Evolutionary conservation across 2,329 filamentous ascomycete species (phyloP).

Genomic region (Fusarium coicis): DNA sequence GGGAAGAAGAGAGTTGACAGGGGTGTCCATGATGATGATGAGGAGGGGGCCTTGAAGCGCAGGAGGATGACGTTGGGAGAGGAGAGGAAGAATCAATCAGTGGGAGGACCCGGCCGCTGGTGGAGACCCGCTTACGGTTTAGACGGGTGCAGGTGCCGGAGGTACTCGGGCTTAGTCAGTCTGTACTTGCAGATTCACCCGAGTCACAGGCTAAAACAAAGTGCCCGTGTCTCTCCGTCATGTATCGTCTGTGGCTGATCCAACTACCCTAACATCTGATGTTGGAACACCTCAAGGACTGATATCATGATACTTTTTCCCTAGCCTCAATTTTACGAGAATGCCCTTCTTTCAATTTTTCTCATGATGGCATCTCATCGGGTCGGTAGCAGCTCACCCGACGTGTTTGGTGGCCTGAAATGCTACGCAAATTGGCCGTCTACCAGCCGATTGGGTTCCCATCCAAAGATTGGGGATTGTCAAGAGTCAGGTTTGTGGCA

Average conservation of each 20-base stretch:
- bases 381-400: constrained; percentile 19
- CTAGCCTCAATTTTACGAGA: constrained; percentile 30
- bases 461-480: constrained; percentile 5
- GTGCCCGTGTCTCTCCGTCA: background rate
- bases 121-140: constrained; percentile 36
- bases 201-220: background rate
- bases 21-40: background rate
- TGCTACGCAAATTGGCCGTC: constrained; percentile 28
- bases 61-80: background rate
- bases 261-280: constrained; percentile 40
- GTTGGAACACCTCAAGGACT: constrained; percentile 24
- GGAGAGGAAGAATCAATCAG: background rate
- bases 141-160: constrained; percentile 33
- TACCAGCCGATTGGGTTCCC: constrained; percentile 35
- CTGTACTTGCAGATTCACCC: background rate
- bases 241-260: constrained; percentile 23
- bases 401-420: constrained; percentile 33
- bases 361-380: constrained; percentile 15
- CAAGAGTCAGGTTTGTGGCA: constrained; percentile 20
- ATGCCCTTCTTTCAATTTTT: constrained; percentile 21
- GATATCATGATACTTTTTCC: constrained; percentile 43
- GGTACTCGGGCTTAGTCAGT: constrained; percentile 23
- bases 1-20: background rate
- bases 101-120: constrained; percentile 34
- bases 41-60: background rate